Base-by-base conservation (phyloP, 2,329 filamentous ascomycete species). In the Epichloe aotearoae region DNA sequence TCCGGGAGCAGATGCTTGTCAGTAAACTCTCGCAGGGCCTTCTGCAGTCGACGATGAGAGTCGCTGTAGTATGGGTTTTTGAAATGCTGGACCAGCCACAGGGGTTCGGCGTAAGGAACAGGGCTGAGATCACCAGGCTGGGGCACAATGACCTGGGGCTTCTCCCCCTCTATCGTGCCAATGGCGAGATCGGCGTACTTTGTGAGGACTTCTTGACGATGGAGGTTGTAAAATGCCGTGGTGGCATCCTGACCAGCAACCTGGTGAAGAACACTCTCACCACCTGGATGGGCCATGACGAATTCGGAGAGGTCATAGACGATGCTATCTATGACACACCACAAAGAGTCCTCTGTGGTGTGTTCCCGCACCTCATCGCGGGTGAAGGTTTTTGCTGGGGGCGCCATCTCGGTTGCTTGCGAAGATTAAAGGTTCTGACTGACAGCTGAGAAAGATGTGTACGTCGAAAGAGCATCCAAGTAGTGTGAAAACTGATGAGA, bases 271-370 rank as follows among this genome's bases (percentile, higher is more conserved):
- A 94, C 88, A 42, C 85, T 82, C 60, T 83, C 81, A 60, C 88
- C 88, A 58, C 88, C 88, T 1, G 88, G 88, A 61, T 95, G 88
- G 20, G 85, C 87, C 63, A 93, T 86, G 58, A 88, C 68, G 66
- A 94, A 95, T 57, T 94, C 87, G 54, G 83, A 83, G 12, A 90
- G 76, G 68, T 95, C 86, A 73, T 94, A 95, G 62, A 94, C 86
- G 61, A 83, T 84, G 69, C 85, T 82, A 72, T 95, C 88, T 67
- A 95, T 82, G 62, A 95, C 83, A 68, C 86, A 84, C 84, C 87
- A 90, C 52, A 88, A 72, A 55, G 83, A 84, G 56, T 89, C 84
- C 46, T 85, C 81, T 51, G 77, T 80, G 65, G 83, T 88, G 72
- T 91, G 84, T 65, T 83, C 78, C 55, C 83, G 82, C 58, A 93